phyloP scores from a whole-genome alignment of 768 basidiomycete genomes.

The Macrolepiota fuliginosa region DNA sequence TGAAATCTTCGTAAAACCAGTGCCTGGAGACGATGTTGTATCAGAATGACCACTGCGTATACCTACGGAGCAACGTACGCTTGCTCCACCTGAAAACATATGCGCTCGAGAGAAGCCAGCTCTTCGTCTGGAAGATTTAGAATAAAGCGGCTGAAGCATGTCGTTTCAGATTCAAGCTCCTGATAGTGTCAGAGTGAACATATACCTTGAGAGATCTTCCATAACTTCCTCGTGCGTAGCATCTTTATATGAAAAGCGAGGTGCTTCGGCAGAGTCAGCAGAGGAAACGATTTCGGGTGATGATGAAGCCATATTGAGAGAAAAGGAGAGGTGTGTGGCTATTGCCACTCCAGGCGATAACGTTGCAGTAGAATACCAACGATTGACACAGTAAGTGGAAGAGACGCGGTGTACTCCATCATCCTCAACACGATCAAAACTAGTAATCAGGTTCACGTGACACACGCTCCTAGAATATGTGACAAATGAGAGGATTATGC shows the following conservation, averaged over 20 bases:
- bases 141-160: conserved; percentile 76
- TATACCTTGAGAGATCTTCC: conserved; percentile 85
- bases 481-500: neutral
- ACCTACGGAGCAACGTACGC: conserved; percentile 59
- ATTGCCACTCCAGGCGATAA: conserved; percentile 10
- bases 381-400: conserved; percentile 10
- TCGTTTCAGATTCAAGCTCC: neutral
- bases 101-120: conserved; percentile 84
- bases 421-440: conserved; percentile 12
- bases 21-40: conserved; percentile 54
- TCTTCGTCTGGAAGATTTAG: conserved; percentile 95
- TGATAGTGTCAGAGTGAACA: neutral
- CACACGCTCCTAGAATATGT: too few relatives aligned
- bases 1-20: conserved; percentile 99
- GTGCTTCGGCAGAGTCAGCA: conserved; percentile 26
- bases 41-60: conserved; percentile 9
- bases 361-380: conserved; percentile 11
- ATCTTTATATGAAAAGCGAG: conserved; percentile 61
- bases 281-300: conserved; percentile 68
- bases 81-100: conserved; percentile 99
- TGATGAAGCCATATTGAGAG: conserved; percentile 61
- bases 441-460: conserved; percentile 15
- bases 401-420: conserved; percentile 9
- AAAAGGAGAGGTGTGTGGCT: conserved; percentile 17
- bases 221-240: conserved; percentile 82